Base-by-base conservation (phyloP, 805 yeast species). In the Cyberlindnera veronae region DNA sequence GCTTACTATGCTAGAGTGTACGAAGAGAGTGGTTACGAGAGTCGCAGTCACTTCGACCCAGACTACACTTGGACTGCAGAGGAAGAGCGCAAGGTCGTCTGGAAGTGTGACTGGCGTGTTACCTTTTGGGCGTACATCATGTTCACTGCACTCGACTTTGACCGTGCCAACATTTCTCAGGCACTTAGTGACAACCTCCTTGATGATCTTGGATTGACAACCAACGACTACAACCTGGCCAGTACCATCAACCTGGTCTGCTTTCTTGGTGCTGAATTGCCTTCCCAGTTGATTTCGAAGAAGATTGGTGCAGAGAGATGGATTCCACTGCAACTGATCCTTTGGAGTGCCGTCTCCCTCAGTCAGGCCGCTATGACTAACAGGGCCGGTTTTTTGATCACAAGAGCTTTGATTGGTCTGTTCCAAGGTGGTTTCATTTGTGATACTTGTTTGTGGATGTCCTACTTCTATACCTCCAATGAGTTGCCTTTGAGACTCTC, bases 351-450 rank as follows among this genome's bases (percentile, higher is more conserved):
- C 8, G 78, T 80, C n/a, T 74, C 82, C 3, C 61, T 74, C 31
- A 59, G 63, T 33, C 86, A 81, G 55, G 71, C 70, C 30, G 65
- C 64, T 15, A 58, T 80, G 41, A 59, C 48, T 3, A 59, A 60
- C 30, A 66, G 60, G 42, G 52, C 66, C 1, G 68, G 75, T 0
- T 79, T 76, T 45, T 66, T 60, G 41, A 65, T 63, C 9, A 68
- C 77, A 4, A 63, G 85, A 45, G 72, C 73, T 0, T 62, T 77
- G 6, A 53, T 79, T 31, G 87, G 83, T 2, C 51, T 72, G 4
- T 57, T 76, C 14, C 81, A 81, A 57, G 87, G 87, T 41, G 87
- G 88, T 0, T 80, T 80, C 44, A 80, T 83, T 39, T 81, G 84
- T 24, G 87, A 81, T 49, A 61, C 74, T 26, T 70, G 76, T 40